A percentile compares a stretch with the other conserved stretches of the same genome.
Conservation (phyloP, 306 rosid species). For the Ormosia emarginata region DNA sequence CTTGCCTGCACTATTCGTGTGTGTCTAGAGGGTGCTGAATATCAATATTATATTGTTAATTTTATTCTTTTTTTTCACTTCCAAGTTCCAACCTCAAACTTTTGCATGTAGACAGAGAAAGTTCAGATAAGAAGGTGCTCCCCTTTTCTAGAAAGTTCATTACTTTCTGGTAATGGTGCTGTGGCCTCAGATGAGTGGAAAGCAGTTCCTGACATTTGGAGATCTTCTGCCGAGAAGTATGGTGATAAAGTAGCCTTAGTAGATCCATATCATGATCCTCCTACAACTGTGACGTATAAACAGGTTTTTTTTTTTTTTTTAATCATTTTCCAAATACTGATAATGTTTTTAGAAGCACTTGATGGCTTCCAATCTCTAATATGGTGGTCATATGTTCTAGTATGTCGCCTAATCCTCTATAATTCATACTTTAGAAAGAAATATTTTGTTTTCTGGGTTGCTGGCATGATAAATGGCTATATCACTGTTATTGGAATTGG, state of each 20-base stretch:
- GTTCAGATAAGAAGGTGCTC: constrained; percentile 63
- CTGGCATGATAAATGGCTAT: background rate
- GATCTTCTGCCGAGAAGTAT: constrained; percentile 77
- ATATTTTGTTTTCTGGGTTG: background rate
- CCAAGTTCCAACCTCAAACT: background rate
- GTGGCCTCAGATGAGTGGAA: constrained; percentile 66
- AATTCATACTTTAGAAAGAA: background rate
- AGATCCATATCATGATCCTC: constrained; percentile 87
- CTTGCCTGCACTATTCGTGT: background rate
- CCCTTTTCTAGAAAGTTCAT: constrained; percentile 76
- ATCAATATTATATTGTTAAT: background rate
- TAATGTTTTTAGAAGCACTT: constrained; percentile 5
- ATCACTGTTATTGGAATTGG: background rate
- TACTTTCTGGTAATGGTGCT: constrained; percentile 36
- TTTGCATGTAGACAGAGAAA: constrained; percentile 44
- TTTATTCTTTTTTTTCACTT: background rate
- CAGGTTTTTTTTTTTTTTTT: constrained; percentile 11
- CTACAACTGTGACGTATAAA: constrained; percentile 77
- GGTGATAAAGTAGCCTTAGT: constrained; percentile 71
- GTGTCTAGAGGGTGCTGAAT: background rate
- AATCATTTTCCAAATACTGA: background rate
- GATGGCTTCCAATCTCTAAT: background rate
- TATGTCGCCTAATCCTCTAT: background rate
- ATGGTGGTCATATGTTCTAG: background rate
- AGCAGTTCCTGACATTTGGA: constrained; percentile 97